Base-by-base conservation (phyloP, 169 alveolate genomes). In the Plasmodium adleri region DNA sequence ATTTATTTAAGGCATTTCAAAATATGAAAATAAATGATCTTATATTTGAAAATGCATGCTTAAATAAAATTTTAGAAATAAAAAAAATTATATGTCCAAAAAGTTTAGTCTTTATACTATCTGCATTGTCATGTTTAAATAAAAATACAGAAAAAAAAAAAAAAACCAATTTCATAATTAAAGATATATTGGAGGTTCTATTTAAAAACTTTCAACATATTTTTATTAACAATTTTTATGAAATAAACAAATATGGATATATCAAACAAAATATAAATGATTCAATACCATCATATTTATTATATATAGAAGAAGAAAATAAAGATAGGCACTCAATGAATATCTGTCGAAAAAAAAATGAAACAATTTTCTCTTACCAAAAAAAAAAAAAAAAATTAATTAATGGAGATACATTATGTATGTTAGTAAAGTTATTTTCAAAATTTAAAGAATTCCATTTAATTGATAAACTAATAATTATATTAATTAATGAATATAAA, bases 1-100 rank as follows among this genome's bases (percentile, higher is more conserved):
- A n/a, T 49, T 52, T 76, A n/a, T 76, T 63, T 49, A 76, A 63
- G 17, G 88, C 73, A 9, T 76, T 64, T 64, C 20, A 76, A 76
- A 64, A 67, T 76, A 63, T 76, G 88, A 45, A 76, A 22, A 63
- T 62, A 47, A 15, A 39, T 24, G 88, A 76, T 63, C 20, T n/a
- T 10, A 66, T 76, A 7, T 76, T 76, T n/a, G 76, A 76, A 76
- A 24, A 63, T 0, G 63, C 88, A 0, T 76, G 88, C 54, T 15
- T 76, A 32, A 63, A 49, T 63, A 76, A 47, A 26, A 45, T 76
- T 24, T 39, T 20, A 22, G 59, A 76, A 67, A 24, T 76, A 0
- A 43, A 58, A 8, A 22, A 47, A 9, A 63, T 63, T 28, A 76
- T 6, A 7, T 76, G 70, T 13, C 54, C 28, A 7, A 22, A 32